A percentile compares a stretch with the other conserved stretches of the same genome.
Conservation (phyloP, 2,329 filamentous ascomycete species). For the Neophaeococcomyces aloes region DNA sequence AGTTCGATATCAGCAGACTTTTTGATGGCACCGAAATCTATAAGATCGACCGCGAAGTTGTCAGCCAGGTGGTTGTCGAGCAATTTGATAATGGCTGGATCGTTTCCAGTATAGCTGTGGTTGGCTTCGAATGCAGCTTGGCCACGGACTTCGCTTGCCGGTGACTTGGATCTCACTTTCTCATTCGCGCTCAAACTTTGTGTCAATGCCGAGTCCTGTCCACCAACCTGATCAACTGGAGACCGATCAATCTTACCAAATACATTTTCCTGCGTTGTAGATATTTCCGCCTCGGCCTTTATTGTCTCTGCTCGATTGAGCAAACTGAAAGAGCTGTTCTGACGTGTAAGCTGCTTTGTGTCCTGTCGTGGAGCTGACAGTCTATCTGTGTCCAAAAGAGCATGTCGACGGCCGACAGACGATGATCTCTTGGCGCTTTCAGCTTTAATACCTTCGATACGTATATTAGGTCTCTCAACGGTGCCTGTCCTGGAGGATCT, state of each 20-base stretch:
- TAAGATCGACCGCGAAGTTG: constrained; percentile 49
- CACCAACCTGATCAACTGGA: constrained; percentile 10
- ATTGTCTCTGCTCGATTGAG: constrained; percentile 46
- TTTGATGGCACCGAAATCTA: constrained; percentile 68
- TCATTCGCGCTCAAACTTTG: constrained; percentile 22
- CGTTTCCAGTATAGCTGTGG: constrained; percentile 77
- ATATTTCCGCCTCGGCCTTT: constrained; percentile 55
- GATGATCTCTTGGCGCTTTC: constrained; percentile 12
- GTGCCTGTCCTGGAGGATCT: constrained; percentile 1
- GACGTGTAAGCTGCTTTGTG: constrained; percentile 32
- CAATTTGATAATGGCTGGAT: constrained; percentile 51
- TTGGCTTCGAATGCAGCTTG: constrained; percentile 47
- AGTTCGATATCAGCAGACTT: constrained; percentile 47
- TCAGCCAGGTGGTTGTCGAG: constrained; percentile 74
- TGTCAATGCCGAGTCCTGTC: constrained; percentile 33
- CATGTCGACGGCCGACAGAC: constrained; percentile 7
- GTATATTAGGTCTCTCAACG: constrained; percentile 12
- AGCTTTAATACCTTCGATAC: constrained; percentile 19
- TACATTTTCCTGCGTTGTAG: constrained; percentile 53
- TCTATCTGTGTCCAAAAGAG: constrained; percentile 10
- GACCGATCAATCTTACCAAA: constrained; percentile 50
- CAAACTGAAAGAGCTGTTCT: constrained; percentile 49
- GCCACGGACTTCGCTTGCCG: constrained; percentile 14
- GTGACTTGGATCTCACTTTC: constrained; percentile 21
- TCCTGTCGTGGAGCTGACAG: constrained; percentile 16